phyloP scores from a whole-genome alignment of 129 eudicot species.

The Logfia minima region DNA sequence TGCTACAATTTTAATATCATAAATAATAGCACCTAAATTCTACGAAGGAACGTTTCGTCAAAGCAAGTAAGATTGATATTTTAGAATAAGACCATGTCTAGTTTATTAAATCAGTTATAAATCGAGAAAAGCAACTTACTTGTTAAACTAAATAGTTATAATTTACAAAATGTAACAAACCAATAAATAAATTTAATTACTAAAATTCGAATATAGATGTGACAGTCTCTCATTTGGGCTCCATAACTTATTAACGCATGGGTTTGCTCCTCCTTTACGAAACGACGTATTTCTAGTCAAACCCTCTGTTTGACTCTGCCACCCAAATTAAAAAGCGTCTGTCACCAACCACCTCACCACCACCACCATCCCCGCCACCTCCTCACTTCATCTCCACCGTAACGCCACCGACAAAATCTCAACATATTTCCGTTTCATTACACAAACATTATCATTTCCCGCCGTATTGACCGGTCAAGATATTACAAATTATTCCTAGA shows the following conservation, averaged over 20 bases:
- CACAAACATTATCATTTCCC: constrained; percentile 19
- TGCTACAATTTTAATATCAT: too few species aligned
- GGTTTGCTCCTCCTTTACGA: constrained; percentile 8
- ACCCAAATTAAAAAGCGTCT: constrained; percentile 22
- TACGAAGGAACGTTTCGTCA: too few species aligned
- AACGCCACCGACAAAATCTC: constrained; percentile 28
- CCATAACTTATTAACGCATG: constrained; percentile 11
- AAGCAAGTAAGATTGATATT: too few species aligned
- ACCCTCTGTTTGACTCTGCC: constrained; percentile 34
- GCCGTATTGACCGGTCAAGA: constrained; percentile 14
- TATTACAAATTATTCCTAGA: constrained; percentile 24
- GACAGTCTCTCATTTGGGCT: background rate
- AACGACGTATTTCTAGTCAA: constrained; percentile 28
- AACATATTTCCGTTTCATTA: constrained; percentile 4
- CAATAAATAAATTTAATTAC: too few species aligned
- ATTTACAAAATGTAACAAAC: too few species aligned
- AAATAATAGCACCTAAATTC: too few species aligned
- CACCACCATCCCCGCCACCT: constrained; percentile 31
- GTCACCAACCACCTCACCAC: constrained; percentile 18
- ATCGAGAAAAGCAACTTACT: too few species aligned
- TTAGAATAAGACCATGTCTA: too few species aligned
- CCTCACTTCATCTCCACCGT: constrained; percentile 30
- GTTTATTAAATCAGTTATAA: too few species aligned
- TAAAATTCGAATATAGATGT: too few species aligned
- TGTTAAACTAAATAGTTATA: too few species aligned